A percentile compares a stretch with the other conserved stretches of the same genome.
These are phyloP conservation scores for Quercus tomentella DNA, from an alignment of 331 rosid genomes.

Conservation along the genomic window DNA sequence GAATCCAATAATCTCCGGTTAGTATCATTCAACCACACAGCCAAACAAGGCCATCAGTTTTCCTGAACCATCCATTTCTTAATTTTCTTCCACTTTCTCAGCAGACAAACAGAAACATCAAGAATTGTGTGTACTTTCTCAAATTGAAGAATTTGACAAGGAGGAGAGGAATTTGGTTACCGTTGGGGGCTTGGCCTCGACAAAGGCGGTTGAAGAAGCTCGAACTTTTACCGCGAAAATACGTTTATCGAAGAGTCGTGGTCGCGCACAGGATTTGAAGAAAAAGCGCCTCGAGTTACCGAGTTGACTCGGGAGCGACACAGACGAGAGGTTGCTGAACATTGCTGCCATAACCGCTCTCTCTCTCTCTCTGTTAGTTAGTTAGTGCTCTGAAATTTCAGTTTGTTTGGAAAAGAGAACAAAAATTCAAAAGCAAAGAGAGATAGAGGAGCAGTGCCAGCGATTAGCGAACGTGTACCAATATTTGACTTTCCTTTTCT, in stretches of 20 bases:
- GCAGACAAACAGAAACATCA: not conserved
- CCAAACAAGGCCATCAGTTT: not conserved
- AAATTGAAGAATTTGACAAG: not conserved
- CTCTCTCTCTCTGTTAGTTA: not conserved
- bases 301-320: slow-evolving; percentile 5
- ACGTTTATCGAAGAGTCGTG: slow-evolving; percentile 20
- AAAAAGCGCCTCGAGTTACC: slow-evolving; percentile 19
- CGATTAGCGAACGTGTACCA: not conserved
- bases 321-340: slow-evolving; percentile 10
- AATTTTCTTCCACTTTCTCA: not conserved
- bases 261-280: slow-evolving; percentile 10
- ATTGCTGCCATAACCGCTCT: slow-evolving; percentile 29
- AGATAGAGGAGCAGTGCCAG: no score
- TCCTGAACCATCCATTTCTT: no score
- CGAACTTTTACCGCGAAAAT: slow-evolving; percentile 24
- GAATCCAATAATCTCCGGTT: not conserved
- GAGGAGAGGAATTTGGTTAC: slow-evolving; percentile 13
- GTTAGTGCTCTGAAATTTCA: not conserved
- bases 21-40: not conserved
- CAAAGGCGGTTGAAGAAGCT: slow-evolving; percentile 38
- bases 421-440: not conserved
- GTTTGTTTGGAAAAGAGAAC: not conserved
- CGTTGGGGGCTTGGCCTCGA: slow-evolving; percentile 27
- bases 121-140: not conserved
- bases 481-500: not conserved